phyloP scores from a whole-genome alignment of 768 basidiomycete genomes.

The Russula dissimulans region DNA sequence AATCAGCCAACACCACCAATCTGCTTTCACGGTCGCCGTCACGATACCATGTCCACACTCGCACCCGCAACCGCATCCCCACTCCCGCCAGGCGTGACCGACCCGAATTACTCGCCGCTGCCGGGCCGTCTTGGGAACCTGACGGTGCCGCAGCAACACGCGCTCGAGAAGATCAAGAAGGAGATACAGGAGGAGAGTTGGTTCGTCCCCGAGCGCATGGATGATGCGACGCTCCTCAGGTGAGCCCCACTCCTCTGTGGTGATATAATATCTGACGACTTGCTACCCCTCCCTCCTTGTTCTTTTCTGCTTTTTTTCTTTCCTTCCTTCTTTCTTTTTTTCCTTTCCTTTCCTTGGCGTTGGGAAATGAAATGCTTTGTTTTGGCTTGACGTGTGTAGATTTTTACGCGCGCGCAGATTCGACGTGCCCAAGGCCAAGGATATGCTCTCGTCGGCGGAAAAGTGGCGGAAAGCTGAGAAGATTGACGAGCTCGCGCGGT shows the following conservation, averaged over 20 bases:
- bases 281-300: neutral
- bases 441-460: slow-evolving; percentile 75
- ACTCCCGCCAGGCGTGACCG: slow-evolving; percentile 49
- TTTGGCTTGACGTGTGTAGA: slow-evolving; percentile 30
- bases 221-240: slow-evolving; percentile 63
- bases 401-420: slow-evolving; percentile 93
- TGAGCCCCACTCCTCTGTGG: slow-evolving; percentile 24
- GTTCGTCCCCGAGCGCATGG: slow-evolving; percentile 58
- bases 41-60: slow-evolving; percentile 3
- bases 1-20: neutral
- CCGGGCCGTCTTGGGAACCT: slow-evolving; percentile 80
- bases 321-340: neutral
- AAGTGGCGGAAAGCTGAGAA: slow-evolving; percentile 85
- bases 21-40: neutral
- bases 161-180: slow-evolving; percentile 59
- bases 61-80: slow-evolving; percentile 46
- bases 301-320: neutral
- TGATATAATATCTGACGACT: neutral
- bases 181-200: slow-evolving; percentile 51
- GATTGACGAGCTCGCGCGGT: slow-evolving; percentile 67
- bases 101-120: slow-evolving; percentile 54
- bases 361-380: neutral
- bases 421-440: slow-evolving; percentile 70
- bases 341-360: neutral
- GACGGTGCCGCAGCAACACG: slow-evolving; percentile 46